Conservation (phyloP, 371 early-diverging fungal genomes). For the Gilbertella persicaria region DNA sequence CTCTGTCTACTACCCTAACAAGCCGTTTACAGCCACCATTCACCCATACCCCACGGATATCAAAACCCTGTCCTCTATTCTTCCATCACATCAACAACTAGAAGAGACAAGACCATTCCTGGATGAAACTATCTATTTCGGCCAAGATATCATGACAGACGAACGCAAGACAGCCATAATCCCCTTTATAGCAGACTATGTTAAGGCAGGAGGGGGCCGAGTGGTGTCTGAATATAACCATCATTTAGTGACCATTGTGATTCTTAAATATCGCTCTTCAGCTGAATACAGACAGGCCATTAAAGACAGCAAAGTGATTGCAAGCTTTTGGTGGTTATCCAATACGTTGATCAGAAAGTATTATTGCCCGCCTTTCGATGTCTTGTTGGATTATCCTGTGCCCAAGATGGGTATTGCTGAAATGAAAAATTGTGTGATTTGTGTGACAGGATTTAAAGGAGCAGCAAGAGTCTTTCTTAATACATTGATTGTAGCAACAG, state of each 20-base stretch:
- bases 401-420: constrained; percentile 51
- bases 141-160: constrained; percentile 19
- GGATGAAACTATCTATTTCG: constrained; percentile 33
- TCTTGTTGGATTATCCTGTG: constrained; percentile 60
- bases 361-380: constrained; percentile 41
- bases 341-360: constrained; percentile 41
- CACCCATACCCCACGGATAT: constrained; percentile 9
- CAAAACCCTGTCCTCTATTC: neutral
- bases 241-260: constrained; percentile 51
- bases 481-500: constrained; percentile 62
- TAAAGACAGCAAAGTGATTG: constrained; percentile 67
- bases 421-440: constrained; percentile 58
- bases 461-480: constrained; percentile 70
- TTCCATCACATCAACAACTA: neutral
- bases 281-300: constrained; percentile 57
- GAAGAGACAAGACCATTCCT: constrained; percentile 19
- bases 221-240: constrained; percentile 32
- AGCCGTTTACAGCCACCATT: constrained; percentile 5
- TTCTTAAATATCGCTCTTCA: constrained; percentile 60
- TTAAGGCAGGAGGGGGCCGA: constrained; percentile 56
- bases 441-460: constrained; percentile 71
- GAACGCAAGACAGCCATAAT: constrained; percentile 31
- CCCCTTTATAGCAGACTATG: constrained; percentile 26
- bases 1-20: constrained; percentile 5
- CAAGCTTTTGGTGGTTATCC: constrained; percentile 59